Percentiles rank a stretch among this genome's conserved stretches.
Evolutionary conservation across 1,284 basidiomycete genomes (phyloP).

Genomic region (Ceratobasidium sp.): DNA sequence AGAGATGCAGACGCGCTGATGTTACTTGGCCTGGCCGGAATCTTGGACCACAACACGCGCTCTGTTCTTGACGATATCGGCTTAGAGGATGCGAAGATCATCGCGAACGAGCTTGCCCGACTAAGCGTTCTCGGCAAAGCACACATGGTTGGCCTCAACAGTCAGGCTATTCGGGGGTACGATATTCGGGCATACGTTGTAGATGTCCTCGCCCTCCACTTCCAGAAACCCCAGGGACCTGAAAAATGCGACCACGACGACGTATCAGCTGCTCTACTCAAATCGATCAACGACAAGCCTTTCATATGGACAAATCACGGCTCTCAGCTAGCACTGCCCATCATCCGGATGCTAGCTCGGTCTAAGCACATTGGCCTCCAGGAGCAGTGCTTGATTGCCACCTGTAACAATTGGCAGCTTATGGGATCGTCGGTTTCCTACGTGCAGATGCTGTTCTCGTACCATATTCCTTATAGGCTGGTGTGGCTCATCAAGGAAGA

Average conservation of each 20-base stretch:
- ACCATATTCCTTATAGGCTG: constrained; percentile 11
- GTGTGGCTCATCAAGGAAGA: neutral
- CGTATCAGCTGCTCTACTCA: neutral
- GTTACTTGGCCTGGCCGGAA: constrained; percentile 9
- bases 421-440: neutral
- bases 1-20: neutral
- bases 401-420: neutral
- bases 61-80: neutral
- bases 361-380: neutral
- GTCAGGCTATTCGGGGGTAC: neutral
- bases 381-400: constrained; percentile 20
- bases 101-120: neutral
- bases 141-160: neutral
- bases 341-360: neutral
- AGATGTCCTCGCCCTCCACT: neutral
- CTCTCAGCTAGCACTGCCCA: neutral
- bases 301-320: constrained; percentile 6
- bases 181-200: constrained; percentile 14
- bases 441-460: neutral
- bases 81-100: neutral
- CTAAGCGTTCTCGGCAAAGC: neutral
- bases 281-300: neutral
- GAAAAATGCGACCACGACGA: too few species aligned
- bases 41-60: constrained; percentile 3
- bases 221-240: neutral